phyloP scores from a whole-genome alignment of 176 grass and related monocot species.

The Cymbopogon citratus region DNA sequence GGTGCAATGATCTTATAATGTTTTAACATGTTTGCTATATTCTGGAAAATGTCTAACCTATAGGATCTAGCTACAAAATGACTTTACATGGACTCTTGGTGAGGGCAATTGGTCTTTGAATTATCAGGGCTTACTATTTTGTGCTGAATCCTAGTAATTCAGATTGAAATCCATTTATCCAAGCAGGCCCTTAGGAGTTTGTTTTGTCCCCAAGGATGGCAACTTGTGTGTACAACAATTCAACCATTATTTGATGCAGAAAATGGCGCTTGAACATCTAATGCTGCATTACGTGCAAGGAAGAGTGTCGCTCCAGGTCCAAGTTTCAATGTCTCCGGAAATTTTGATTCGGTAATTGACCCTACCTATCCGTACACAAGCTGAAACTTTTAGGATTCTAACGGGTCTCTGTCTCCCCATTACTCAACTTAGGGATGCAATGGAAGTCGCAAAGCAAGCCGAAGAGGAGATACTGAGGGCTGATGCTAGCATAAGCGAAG shows the following conservation, averaged over 20 bases:
- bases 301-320: conserved; percentile 63
- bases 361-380: neutral
- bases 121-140: neutral
- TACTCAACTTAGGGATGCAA: conserved; percentile 60
- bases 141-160: neutral
- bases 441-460: conserved; percentile 63
- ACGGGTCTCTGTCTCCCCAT: conserved; percentile 6
- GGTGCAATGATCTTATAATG: neutral
- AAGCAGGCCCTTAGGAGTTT: neutral
- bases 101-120: neutral
- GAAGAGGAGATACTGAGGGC: conserved; percentile 74
- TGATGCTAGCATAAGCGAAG: conserved; percentile 68
- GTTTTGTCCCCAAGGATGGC: neutral
- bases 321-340: conserved; percentile 72
- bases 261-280: conserved; percentile 79
- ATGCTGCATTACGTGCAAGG: conserved; percentile 82
- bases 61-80: neutral
- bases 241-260: conserved; percentile 43
- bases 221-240: neutral
- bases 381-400: neutral
- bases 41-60: neutral
- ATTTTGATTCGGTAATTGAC: conserved; percentile 70
- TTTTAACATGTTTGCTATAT: conserved; percentile 13
- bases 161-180: neutral
- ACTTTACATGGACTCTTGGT: neutral